Base-by-base conservation (phyloP, 179 eudicot species). In the Actinidia arguta region DNA sequence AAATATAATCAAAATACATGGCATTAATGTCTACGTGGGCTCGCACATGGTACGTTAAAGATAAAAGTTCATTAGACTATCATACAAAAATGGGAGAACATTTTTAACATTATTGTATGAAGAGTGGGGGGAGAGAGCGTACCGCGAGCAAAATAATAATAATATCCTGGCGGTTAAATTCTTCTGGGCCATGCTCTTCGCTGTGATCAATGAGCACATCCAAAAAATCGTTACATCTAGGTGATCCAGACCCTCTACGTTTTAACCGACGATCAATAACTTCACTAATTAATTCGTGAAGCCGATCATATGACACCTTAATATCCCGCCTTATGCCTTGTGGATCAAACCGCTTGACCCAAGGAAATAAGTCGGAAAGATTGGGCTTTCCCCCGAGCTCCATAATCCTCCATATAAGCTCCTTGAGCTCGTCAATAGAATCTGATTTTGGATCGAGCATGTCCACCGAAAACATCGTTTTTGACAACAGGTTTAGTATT, bases 331-430 rank as follows among this genome's bases (percentile, higher is more conserved):
- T 31, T 24, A 85, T 31, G 13, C 90, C 86, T 46, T 86, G 89
- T 25, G 78, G 80, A 73, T 88, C 90, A 14, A 88, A 7, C 52
- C 24, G 22, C 17, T 76, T 36, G 6, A 88, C 72, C 16, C 77
- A 47, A 22, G 87, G 89, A 51, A 88, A 84, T 42, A 22, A 84
- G 52, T 88, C 90, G 1, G 84, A 80, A 5, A 88, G 17, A 51
- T 88, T 88, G 4, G 89, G 82, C 50, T 46, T 54, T 4, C 85
- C 87, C 10, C 75, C 85, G 27, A 36, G 71, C 71, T 70, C 81
- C 81, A 70, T 54, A 62, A 86, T 67, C 11, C 78, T 76, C 86
- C 73, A 71, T 3, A 83, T 71, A 18, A 81, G 48, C 4, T 85
- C 88, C 85, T 63, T 80, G 39, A 88, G 67, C 46, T 88, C 90